Evolutionary conservation across 768 basidiomycete species (phyloP), one percentile per base, ranked within the genome.

Genomic region (Suillus luteus): DNA sequence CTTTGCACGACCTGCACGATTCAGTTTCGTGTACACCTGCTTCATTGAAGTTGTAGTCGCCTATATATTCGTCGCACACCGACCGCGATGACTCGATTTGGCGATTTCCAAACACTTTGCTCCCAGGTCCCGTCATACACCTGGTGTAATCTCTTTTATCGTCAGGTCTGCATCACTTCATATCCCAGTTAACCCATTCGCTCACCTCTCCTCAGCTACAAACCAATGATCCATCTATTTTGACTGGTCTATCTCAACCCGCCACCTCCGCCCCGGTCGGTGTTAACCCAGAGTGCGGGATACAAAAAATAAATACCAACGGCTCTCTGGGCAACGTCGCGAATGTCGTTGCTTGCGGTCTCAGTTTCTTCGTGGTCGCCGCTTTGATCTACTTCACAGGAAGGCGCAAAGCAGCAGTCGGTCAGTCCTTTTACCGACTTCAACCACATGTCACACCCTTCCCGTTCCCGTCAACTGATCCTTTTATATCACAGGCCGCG

Each of bases 111-210:
- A 71, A 78, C 85, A 22, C 79, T 91, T 59, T 94, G 93, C 75
- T 77, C 80, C 48, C 76, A 84, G 49, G 84, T 85, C 10, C 92
- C 93, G 1, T 91, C 90, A 54, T 91, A 96, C 72, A 86, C 95
- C 0, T 92, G 93, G 86, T 98, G 96, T 79, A 97, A 97, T 73
- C 88, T 97, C 69, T 96, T 96, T 79, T 95, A 95, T 78, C 85
- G 85, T 64, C 94, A 96, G 82, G 88, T 94, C 24, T 68, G 79
- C 71, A 59, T 69, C 33, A 63, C 64, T 40, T 62, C 61, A 57
- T 27, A 64, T 63, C 31, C 68, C 43, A 31, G 31, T 31, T 40
- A 51, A n/a, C 17, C 54, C 59, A 61, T 59, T 55, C 54, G 44
- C 49, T 61, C 62, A 57, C 64, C 65, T 64, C 67, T 72, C 68